A percentile compares a stretch with the other conserved stretches of the same genome.
Evolutionary conservation across 78 protist genomes (phyloP).

Genomic region (Bigelowiella natans): DNA sequence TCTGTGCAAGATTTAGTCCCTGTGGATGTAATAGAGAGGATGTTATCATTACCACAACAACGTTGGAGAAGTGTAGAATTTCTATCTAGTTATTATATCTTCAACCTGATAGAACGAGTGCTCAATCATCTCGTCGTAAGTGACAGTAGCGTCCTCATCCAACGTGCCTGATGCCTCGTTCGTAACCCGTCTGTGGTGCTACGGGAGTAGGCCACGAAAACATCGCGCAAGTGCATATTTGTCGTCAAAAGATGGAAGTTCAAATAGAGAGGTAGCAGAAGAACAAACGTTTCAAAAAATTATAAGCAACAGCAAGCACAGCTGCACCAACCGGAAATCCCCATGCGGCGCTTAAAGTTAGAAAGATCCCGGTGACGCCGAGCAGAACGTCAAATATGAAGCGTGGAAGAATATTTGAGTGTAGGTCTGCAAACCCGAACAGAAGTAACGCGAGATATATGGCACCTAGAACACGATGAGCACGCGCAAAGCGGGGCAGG

Average conservation of each 20-base stretch:
- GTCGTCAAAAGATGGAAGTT: no score
- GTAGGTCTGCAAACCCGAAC: neutral
- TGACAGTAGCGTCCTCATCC: neutral
- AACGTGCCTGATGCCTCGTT: neutral
- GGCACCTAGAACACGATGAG: neutral
- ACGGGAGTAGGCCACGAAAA: no score
- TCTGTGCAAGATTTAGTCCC: slow-evolving; percentile 6
- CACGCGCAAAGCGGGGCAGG: neutral
- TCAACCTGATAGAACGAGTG: neutral
- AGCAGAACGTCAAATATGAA: neutral
- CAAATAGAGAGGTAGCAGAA: no score
- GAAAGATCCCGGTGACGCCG: neutral
- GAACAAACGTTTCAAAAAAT: no score
- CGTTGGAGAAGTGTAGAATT: no score
- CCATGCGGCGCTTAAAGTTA: neutral
- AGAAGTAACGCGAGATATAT: neutral
- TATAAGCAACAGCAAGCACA: no score
- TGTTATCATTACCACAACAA: no score
- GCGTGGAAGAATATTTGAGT: neutral
- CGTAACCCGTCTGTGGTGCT: neutral
- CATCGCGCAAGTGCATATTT: no score
- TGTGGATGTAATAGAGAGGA: neutral
- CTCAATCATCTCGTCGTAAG: neutral
- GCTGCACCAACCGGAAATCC: neutral
- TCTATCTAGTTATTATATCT: no score